phyloP scores from a whole-genome alignment of 495 filamentous ascomycete genomes.

The Hypoxylon fragiforme region DNA sequence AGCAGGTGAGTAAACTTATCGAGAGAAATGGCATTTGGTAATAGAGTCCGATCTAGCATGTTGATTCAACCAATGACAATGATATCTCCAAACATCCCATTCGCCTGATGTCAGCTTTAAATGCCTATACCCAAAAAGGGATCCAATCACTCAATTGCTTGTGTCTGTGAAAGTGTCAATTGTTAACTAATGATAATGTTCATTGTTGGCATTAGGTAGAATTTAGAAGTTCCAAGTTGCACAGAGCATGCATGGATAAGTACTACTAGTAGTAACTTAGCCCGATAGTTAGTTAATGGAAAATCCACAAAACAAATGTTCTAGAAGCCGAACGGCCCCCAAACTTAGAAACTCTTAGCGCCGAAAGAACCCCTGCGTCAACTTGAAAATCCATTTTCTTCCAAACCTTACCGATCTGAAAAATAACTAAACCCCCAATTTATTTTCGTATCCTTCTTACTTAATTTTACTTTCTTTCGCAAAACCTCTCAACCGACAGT shows the following conservation, averaged over 20 bases:
- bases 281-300: no score
- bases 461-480: no score
- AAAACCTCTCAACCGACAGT: constrained; percentile 18
- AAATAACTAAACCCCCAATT: constrained; percentile 26
- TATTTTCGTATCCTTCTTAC: constrained; percentile 12
- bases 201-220: no score
- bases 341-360: constrained; percentile 15
- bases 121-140: no score
- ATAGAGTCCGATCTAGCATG: constrained; percentile 16
- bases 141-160: no score
- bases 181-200: no score
- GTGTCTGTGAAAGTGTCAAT: no score
- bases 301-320: neutral
- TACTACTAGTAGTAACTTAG: no score
- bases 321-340: constrained; percentile 4
- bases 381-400: constrained; percentile 21
- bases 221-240: no score
- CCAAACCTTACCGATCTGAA: constrained; percentile 22
- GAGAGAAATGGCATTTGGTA: constrained; percentile 42
- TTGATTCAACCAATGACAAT: constrained; percentile 1
- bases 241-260: no score
- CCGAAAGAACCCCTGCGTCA: constrained; percentile 18
- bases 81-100: no score
- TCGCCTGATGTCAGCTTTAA: no score
- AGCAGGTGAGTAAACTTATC: constrained; percentile 39